Percentiles rank a stretch among this genome's conserved stretches.
Conservation (phyloP, 768 basidiomycete genomes). For the Leccinum uliginosum region DNA sequence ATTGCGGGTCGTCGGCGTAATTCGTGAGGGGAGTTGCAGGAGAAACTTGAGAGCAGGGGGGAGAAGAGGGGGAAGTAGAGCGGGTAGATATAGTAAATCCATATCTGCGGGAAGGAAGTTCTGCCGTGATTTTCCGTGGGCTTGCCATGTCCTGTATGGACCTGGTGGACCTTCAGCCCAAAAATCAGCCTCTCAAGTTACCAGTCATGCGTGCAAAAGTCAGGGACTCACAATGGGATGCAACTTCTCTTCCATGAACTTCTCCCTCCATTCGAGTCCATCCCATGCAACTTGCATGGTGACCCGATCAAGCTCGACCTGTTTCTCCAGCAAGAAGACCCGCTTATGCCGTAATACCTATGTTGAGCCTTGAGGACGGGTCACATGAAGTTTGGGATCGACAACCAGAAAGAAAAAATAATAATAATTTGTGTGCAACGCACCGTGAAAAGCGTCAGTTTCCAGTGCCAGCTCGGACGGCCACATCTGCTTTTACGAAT, state of each 20-base stretch:
- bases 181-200: conserved; percentile 4
- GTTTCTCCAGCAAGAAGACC: conserved; percentile 53
- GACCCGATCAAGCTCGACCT: conserved; percentile 55
- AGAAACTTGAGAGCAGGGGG: neutral
- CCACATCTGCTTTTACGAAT: too few species aligned
- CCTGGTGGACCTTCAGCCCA: conserved; percentile 34
- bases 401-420: too few species aligned
- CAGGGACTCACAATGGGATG: conserved; percentile 52
- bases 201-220: neutral
- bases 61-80: neutral
- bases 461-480: too few species aligned
- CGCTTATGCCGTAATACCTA: too few species aligned
- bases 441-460: too few species aligned
- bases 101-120: neutral
- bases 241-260: conserved; percentile 59
- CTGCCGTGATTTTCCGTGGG: conserved; percentile 20
- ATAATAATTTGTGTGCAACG: too few species aligned
- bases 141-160: conserved; percentile 30
- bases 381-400: too few species aligned
- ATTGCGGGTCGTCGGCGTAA: conserved; percentile 28
- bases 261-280: conserved; percentile 75
- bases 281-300: conserved; percentile 63
- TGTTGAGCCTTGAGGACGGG: too few species aligned
- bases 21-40: conserved; percentile 21
- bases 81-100: conserved; percentile 17